Conservation (phyloP, 805 yeast genomes). For the Helenozyma baotianmanensis region DNA sequence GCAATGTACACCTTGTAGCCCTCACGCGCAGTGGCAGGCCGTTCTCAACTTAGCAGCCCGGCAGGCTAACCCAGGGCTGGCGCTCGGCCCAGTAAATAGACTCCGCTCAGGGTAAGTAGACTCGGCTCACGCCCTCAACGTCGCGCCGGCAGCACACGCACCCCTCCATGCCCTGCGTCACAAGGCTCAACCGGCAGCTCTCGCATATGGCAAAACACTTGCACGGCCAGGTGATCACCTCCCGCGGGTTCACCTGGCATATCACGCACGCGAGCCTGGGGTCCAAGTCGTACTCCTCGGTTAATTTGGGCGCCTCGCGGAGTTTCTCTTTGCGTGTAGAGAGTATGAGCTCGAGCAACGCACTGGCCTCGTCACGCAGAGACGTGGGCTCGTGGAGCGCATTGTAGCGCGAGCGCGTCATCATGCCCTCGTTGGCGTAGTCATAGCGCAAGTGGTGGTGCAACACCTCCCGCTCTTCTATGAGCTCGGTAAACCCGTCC, state of each 20-base stretch:
- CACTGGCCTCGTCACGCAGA: slow-evolving; percentile 6
- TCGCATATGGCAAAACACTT: slow-evolving; percentile 87
- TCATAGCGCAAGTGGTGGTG: slow-evolving; percentile 24
- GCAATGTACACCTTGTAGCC: no score
- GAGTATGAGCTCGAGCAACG: slow-evolving; percentile 20
- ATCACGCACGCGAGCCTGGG: slow-evolving; percentile 61
- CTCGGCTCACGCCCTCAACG: slow-evolving; percentile 63
- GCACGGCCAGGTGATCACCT: slow-evolving; percentile 89
- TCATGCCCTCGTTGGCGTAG: slow-evolving; percentile 11
- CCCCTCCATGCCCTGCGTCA: slow-evolving; percentile 64
- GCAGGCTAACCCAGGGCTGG: no score
- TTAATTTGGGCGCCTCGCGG: slow-evolving; percentile 1
- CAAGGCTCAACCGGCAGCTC: slow-evolving; percentile 69
- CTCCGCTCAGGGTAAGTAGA: slow-evolving; percentile 53
- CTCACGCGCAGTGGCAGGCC: no score
- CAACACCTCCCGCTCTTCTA: slow-evolving; percentile 18
- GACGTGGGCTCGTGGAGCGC: not conserved
- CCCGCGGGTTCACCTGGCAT: slow-evolving; percentile 71
- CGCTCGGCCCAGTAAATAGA: no score
- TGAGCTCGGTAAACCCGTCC: slow-evolving; percentile 10
- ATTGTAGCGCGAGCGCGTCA: slow-evolving; percentile 33
- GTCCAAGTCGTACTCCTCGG: slow-evolving; percentile 20
- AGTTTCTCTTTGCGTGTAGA: slow-evolving; percentile 7
- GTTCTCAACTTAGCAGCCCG: no score
- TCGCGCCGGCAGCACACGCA: slow-evolving; percentile 82